A percentile compares a stretch with the other conserved stretches of the same genome.
phyloP scores from a whole-genome alignment of 148 eudicot genomes.

The Silene conica region DNA sequence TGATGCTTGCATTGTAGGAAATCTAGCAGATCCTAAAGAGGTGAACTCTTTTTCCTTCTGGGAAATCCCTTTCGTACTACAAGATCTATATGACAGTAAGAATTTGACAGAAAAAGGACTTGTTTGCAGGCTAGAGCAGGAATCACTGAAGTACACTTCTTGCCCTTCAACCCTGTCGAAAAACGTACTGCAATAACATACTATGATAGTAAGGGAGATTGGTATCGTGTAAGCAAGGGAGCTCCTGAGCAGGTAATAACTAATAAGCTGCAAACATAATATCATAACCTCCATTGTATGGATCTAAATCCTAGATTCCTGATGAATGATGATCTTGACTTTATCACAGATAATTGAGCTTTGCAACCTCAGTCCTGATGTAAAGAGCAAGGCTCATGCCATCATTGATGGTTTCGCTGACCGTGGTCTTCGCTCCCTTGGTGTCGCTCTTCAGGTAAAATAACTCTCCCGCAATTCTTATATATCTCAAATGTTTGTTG shows the following conservation, averaged over 20 bases:
- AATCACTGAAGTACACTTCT: slow-evolving; percentile 74
- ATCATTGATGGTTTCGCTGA: slow-evolving; percentile 70
- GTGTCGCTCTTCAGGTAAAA: slow-evolving; percentile 53
- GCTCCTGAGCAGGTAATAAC: slow-evolving; percentile 62
- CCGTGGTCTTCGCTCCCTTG: slow-evolving; percentile 78
- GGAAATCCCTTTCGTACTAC: not conserved
- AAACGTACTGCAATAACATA: slow-evolving; percentile 88
- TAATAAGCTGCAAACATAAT: no score
- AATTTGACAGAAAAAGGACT: not conserved
- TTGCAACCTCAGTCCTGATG: slow-evolving; percentile 41
- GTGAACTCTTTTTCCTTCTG: slow-evolving; percentile 17
- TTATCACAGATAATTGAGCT: slow-evolving; percentile 59
- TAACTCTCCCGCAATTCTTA: not conserved
- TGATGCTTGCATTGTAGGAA: slow-evolving; percentile 82
- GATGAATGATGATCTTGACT: not conserved
- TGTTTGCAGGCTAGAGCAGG: slow-evolving; percentile 68
- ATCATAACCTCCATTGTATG: not conserved
- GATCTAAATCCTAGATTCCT: not conserved
- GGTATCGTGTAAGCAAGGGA: slow-evolving; percentile 81
- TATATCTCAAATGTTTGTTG: no score
- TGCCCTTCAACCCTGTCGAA: slow-evolving; percentile 82
- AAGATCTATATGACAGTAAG: not conserved
- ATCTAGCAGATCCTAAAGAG: slow-evolving; percentile 86
- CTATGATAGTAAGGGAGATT: slow-evolving; percentile 51
- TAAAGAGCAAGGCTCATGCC: slow-evolving; percentile 43